These are phyloP conservation scores for Dactylellina leptospora DNA, from an alignment of 2,329 filamentous ascomycete genomes.

Conservation along the genomic window DNA sequence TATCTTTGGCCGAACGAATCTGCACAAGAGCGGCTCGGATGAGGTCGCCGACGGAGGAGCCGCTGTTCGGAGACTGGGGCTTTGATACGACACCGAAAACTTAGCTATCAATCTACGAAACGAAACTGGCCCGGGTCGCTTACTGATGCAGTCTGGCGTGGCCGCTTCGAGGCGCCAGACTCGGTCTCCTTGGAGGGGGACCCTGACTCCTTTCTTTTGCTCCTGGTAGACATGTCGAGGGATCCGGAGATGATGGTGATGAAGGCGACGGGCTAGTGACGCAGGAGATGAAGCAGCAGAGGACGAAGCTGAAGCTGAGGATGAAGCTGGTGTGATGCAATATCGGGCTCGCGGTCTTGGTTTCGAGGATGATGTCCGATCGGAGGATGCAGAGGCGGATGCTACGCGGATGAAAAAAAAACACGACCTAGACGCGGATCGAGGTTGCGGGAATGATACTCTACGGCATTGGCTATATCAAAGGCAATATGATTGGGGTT, in stretches of 20 bases:
- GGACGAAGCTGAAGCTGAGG: neutral
- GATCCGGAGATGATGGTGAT: too few relatives aligned
- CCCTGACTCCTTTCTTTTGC: constrained; percentile 52
- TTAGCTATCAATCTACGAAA: neutral
- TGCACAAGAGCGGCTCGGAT: constrained; percentile 14
- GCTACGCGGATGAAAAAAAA: too few relatives aligned
- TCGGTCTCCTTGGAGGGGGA: constrained; percentile 45
- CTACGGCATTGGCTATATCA: too few relatives aligned
- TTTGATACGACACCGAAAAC: too few relatives aligned
- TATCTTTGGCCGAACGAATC: constrained; percentile 40
- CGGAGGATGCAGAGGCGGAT: too few relatives aligned
- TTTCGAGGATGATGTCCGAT: constrained; percentile 1
- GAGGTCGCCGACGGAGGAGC: constrained; percentile 37
- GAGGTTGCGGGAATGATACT: too few relatives aligned
- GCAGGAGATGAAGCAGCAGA: neutral
- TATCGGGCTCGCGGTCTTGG: neutral
- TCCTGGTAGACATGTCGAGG: too few relatives aligned
- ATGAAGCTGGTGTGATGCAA: constrained; percentile 22
- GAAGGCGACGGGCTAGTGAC: neutral
- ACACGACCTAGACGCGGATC: constrained; percentile 42
- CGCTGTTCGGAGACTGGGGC: constrained; percentile 36
- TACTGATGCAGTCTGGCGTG: constrained; percentile 42
- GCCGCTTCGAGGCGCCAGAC: constrained; percentile 24
- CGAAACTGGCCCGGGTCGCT: neutral
- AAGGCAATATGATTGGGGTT: too few relatives aligned